Evolutionary conservation across 2,329 filamentous ascomycete genomes (phyloP), one percentile per base, ranked within the genome.

Genomic region (Microcyclospora tardicrescens): DNA sequence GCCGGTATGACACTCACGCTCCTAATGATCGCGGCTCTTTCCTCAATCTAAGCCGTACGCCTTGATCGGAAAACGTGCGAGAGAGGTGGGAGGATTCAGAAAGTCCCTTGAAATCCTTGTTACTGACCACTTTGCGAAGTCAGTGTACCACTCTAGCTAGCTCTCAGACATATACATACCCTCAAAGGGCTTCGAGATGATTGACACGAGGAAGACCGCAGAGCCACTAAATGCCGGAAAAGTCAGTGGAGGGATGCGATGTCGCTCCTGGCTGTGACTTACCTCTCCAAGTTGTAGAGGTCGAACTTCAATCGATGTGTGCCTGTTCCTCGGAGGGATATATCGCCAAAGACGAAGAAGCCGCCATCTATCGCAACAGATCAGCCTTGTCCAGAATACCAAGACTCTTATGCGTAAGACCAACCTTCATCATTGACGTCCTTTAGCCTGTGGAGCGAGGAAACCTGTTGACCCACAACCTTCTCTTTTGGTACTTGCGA

Each of bases 291-390:
- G 58, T 87, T 81, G 59, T 81, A 87, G 11, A 93, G 68, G 35
- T 75, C 80, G 56, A 94, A 93, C 39, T 77, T 73, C 30, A 94
- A 69, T 28, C 79, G 71, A 55, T 78, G 89, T 14, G 67, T 69
- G 24, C 86, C 86, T 51, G 82, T 75, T 16, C 77, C 67, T 55
- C 81, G 81, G 43, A 89, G 77, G 0, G 84, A 91, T 15, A 94
- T 67, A 59, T 94, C 85, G 5, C 82, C 82, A 60, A 93, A 93
- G n/a, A 93, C 79, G 54, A 93, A 93, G 62, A 86, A 93, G 1
- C 79, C 84, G 10, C 81, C 81, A 59, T 91, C 84, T 64, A 43
- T n/a, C 43, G 36, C 44, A n/a, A 19, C 16, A 28, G 4, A 32
- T 35, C 30, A 44, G 42, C 9, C n/a, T 34, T 9, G 9, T 39